A percentile compares a stretch with the other conserved stretches of the same genome.
These are phyloP conservation scores for Calonectria ilicicola DNA, from an alignment of 2,329 filamentous ascomycete species.

Conservation along the genomic window DNA sequence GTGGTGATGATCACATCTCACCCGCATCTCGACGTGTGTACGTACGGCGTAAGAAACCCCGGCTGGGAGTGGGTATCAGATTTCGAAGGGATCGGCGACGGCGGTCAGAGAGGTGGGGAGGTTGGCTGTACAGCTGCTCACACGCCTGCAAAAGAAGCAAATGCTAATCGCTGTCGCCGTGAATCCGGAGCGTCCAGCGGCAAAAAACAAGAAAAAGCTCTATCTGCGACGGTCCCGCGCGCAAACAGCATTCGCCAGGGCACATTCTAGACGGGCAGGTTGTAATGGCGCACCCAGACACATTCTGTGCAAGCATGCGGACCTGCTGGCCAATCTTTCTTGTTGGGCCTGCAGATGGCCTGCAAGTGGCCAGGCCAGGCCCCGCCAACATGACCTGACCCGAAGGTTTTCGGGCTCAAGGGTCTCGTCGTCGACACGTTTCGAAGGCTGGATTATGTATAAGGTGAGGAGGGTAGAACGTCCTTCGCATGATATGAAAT, in stretches of 20 bases:
- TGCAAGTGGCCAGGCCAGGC: slow-evolving; percentile 7
- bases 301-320: neutral
- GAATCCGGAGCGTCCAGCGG: neutral
- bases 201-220: neutral
- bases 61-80: neutral
- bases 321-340: neutral
- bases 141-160: neutral
- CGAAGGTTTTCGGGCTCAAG: slow-evolving; percentile 40
- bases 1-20: slow-evolving; percentile 2
- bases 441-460: slow-evolving; percentile 8
- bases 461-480: slow-evolving; percentile 31
- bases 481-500: neutral
- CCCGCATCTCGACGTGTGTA: neutral
- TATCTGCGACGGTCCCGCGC: neutral
- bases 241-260: neutral
- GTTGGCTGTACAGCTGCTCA: neutral
- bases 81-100: neutral
- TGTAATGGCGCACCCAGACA: neutral
- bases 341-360: neutral
- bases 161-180: neutral
- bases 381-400: slow-evolving; percentile 39
- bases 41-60: neutral
- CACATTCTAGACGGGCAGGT: neutral
- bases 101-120: neutral
- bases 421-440: slow-evolving; percentile 16